Conservation (phyloP, 192 early-diverging fungal species). For the Rhizophagus clarus region DNA sequence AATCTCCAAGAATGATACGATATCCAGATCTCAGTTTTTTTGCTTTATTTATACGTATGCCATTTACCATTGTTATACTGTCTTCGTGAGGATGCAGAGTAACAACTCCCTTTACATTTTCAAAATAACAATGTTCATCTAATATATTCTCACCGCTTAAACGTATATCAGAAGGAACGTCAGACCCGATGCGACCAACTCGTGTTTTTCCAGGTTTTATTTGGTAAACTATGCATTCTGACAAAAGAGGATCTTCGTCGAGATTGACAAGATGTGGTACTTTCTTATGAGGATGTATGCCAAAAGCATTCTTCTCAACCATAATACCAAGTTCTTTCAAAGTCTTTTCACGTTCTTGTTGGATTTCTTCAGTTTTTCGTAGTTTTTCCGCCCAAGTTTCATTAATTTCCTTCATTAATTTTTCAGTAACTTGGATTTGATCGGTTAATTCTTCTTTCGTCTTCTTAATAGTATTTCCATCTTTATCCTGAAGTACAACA, state of each 20-base stretch:
- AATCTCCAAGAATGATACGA: constrained; percentile 78
- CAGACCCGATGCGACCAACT: constrained; percentile 60
- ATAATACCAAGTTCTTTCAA: constrained; percentile 80
- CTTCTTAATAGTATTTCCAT: constrained; percentile 49
- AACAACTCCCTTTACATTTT: constrained; percentile 61
- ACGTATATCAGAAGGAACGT: constrained; percentile 56
- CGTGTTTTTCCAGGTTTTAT: constrained; percentile 72
- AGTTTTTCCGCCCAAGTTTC: constrained; percentile 86
- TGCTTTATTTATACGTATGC: constrained; percentile 61
- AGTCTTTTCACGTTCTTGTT: constrained; percentile 69
- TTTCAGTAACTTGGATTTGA: constrained; percentile 80
- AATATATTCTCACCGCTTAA: constrained; percentile 61
- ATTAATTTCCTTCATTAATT: constrained; percentile 81
- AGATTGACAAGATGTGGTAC: constrained; percentile 88
- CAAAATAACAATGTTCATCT: constrained; percentile 73
- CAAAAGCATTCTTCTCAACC: constrained; percentile 69
- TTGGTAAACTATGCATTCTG: constrained; percentile 89
- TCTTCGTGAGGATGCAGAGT: constrained; percentile 61
- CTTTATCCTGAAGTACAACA: constrained; percentile 46
- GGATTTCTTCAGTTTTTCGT: constrained; percentile 68
- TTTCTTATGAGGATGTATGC: constrained; percentile 74
- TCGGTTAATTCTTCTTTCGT: constrained; percentile 67
- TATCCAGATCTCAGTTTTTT: constrained; percentile 67
- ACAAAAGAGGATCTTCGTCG: constrained; percentile 87
- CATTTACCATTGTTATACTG: constrained; percentile 77